Percentiles rank a stretch among this genome's conserved stretches.
phyloP scores from a whole-genome alignment of 768 basidiomycete genomes.

The Hygrocybe punicea region DNA sequence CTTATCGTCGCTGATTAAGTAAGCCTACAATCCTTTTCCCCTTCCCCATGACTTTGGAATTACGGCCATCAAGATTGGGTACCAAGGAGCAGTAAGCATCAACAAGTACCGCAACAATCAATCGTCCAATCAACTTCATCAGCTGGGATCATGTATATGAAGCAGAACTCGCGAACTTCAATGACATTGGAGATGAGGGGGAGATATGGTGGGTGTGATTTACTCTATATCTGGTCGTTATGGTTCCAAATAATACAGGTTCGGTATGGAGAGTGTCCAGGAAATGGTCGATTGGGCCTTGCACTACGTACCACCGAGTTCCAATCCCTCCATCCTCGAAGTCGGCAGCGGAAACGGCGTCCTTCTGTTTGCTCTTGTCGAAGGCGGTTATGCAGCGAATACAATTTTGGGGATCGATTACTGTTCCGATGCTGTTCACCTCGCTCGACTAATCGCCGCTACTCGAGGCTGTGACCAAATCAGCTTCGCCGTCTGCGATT shows the following conservation, averaged over 20 bases:
- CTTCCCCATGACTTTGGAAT: neutral
- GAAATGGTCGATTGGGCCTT: slow-evolving; percentile 78
- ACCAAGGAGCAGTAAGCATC: slow-evolving; percentile 70
- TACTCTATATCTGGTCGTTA: neutral
- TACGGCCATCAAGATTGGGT: slow-evolving; percentile 71
- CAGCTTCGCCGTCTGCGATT: slow-evolving; percentile 60
- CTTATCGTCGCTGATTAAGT: slow-evolving; percentile 33
- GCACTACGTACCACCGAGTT: slow-evolving; percentile 48
- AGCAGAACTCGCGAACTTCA: slow-evolving; percentile 66
- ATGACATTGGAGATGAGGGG: slow-evolving; percentile 78
- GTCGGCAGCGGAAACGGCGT: slow-evolving; percentile 81
- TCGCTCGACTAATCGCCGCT: slow-evolving; percentile 56
- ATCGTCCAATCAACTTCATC: neutral
- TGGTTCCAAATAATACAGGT: slow-evolving; percentile 47
- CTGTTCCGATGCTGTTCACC: slow-evolving; percentile 63
- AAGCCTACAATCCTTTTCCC: neutral
- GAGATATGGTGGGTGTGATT: slow-evolving; percentile 62
- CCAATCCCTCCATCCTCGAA: slow-evolving; percentile 59
- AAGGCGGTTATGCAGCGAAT: slow-evolving; percentile 57
- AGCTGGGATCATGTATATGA: slow-evolving; percentile 82
- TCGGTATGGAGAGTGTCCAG: slow-evolving; percentile 68
- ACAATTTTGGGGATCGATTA: slow-evolving; percentile 71
- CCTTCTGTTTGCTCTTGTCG: slow-evolving; percentile 65
- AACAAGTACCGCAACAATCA: neutral
- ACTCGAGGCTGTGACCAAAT: slow-evolving; percentile 43